Base-by-base conservation (phyloP, 768 basidiomycete species). In the Hygrocybe punicea region DNA sequence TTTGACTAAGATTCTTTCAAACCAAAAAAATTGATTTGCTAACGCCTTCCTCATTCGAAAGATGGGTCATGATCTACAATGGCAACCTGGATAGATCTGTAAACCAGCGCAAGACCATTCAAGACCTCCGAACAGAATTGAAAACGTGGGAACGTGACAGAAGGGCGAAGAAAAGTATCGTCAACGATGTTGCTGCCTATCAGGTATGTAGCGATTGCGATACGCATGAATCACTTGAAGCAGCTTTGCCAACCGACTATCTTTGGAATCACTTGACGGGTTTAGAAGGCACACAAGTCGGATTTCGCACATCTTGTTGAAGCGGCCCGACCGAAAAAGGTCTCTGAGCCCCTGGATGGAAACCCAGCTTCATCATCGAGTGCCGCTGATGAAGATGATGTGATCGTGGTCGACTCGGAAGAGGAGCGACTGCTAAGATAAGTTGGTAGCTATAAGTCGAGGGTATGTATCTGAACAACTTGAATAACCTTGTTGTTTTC, bases 21-120 rank as follows among this genome's bases (percentile, higher is more conserved):
- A 37, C 36, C 9, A n/a, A 9, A n/a, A 9, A 9, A 9, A n/a
- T n/a, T n/a, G n/a, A n/a, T n/a, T n/a, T n/a, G n/a, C n/a, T n/a
- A n/a, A n/a, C n/a, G n/a, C n/a, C n/a, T n/a, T n/a, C n/a, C 29
- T 19, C 14, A 25, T 46, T 24, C 8, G 45, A 29, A 47, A 89
- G 87, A 60, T 90, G 86, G 86, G 78, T 86, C 0, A 83, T 83
- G 71, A 65, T 85, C 40, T 84, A 78, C 62, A 90, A 90, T 58
- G 82, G 86, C 25, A 90, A 89, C 65, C 73, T 87, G 8, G 88
- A 90, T 70, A 80, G 79, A 60, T 76, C 76, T 17, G 51, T 60
- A 2, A 49, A 61, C 16, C 72, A 78, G 45, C 77, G 85, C 25
- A 81, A 80, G 64, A 74, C 73, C 16, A 67, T 74, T 54, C 58